Evolutionary conservation across 1,284 basidiomycete genomes (phyloP), one percentile per base, ranked within the genome.

Genomic region (Leccinum pachyderme): DNA sequence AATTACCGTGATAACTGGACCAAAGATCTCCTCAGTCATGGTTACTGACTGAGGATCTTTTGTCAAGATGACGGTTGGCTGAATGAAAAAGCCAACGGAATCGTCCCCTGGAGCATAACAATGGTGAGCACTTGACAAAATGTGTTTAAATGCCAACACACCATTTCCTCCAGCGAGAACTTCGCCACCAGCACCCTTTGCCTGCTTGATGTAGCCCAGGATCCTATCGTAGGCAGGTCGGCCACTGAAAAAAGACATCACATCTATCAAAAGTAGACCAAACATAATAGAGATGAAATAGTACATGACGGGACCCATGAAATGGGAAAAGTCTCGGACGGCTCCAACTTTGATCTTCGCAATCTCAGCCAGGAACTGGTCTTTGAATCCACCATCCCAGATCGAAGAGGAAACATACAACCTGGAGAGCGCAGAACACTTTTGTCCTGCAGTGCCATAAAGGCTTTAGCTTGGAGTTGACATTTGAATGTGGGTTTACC

Each of bases 21-120:
- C 97, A 64, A 99, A 98, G 67, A 99, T 92, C 76, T 99, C 96
- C 66, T 98, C 93, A 31, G 83, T 84, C 86, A 99, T 93, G 9
- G 95, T 97, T 51, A 97, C 77, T 5, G 88, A 91, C 65, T 85
- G 84, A 51, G 96, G 95, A 72, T 99, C 93, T 72, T 91, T 91
- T 66, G 91, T 97, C 62, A 94, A 77, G 68, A 99, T 96, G 57
- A 98, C 86, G 13, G 97, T 99, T 5, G 96, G 96, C 73, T 96
- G 84, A 63, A 99, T 79, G 71, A 89, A 99, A 82, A 87, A 99
- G 24, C 96, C 96, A 70, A 86, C 92, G 31, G 93, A 94, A 72
- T 93, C 89, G 70, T 98, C 93, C 55, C 79, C 89, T 66, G 32
- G 58, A 28, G 13, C 22, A 29, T 11, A 37, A 27, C 12, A 15